These are phyloP conservation scores for Tricholoma hemisulphureum DNA, from an alignment of 768 basidiomycete genomes.

Conservation along the genomic window DNA sequence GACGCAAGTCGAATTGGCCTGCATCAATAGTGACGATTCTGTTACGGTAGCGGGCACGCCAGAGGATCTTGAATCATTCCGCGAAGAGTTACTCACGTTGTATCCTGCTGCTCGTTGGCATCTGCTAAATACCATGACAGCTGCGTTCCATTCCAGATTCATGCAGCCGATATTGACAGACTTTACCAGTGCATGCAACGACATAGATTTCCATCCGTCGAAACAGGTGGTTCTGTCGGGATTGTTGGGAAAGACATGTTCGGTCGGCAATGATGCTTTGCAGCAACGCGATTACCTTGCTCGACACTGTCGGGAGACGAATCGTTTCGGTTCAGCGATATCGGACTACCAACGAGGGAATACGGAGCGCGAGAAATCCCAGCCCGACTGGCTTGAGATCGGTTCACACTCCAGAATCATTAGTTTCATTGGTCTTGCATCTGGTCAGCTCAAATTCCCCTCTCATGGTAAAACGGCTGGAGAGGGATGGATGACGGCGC, in stretches of 20 bases:
- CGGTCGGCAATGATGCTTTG: constrained; percentile 1
- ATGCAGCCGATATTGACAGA: background rate
- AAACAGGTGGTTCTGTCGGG: background rate
- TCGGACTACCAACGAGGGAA: background rate
- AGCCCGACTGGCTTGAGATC: constrained; percentile 6
- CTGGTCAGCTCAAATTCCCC: constrained; percentile 1
- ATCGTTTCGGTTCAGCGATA: constrained; percentile 2
- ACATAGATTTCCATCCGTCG: background rate
- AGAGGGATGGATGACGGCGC: constrained; percentile 1
- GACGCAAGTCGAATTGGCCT: constrained; percentile 2
- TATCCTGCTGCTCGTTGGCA: constrained; percentile 4
- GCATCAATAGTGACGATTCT: constrained; percentile 2
- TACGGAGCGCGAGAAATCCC: background rate
- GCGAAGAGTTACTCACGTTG: background rate
- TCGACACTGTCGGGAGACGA: constrained; percentile 5
- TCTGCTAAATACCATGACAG: constrained; percentile 2
- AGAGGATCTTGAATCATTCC: constrained; percentile 1
- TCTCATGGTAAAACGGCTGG: background rate
- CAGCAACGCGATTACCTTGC: background rate
- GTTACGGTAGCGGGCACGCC: constrained; percentile 4
- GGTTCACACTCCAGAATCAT: constrained; percentile 6
- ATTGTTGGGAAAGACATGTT: background rate
- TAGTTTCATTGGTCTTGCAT: background rate
- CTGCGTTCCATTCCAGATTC: constrained; percentile 7
- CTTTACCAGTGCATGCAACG: background rate